These are phyloP conservation scores for Trypanosoma scelopori DNA, from an alignment of 208 protist genomes.

Conservation along the genomic window DNA sequence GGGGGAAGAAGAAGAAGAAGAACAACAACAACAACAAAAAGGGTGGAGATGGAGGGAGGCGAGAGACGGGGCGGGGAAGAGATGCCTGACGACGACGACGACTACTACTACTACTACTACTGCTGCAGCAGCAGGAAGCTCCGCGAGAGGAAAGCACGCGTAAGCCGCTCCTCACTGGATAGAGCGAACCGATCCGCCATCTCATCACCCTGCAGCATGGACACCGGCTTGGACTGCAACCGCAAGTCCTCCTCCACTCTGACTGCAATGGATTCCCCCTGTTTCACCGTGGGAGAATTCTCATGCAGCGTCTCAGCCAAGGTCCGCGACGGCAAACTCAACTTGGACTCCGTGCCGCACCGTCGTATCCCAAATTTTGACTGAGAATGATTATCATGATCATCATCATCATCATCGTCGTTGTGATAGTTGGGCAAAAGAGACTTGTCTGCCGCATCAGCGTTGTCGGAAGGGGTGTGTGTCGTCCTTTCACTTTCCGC, in stretches of 20 bases:
- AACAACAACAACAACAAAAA: too few species aligned
- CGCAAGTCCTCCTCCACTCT: not conserved
- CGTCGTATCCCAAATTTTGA: not conserved
- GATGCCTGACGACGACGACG: too few species aligned
- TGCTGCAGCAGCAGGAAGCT: slow-evolving; percentile 16
- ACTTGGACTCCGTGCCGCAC: not conserved
- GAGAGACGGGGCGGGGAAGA: too few species aligned
- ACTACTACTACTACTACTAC: too few species aligned
- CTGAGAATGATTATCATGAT: not conserved
- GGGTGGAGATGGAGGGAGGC: not conserved
- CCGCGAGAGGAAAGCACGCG: slow-evolving; percentile 16
- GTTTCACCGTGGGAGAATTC: not conserved
- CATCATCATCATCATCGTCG: slow-evolving; percentile 1
- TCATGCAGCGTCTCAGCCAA: not conserved
- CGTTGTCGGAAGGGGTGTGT: too few species aligned
- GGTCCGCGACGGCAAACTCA: not conserved
- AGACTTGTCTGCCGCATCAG: too few species aligned
- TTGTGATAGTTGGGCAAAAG: not conserved
- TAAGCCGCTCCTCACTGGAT: slow-evolving; percentile 18
- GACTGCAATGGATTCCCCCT: not conserved
- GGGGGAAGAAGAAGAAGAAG: too few species aligned
- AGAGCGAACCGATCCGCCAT: slow-evolving; percentile 1
- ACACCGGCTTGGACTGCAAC: not conserved
- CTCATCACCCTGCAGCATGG: not conserved
- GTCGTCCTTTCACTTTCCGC: not conserved